A percentile compares a stretch with the other conserved stretches of the same genome.
Conservation (phyloP, 1,284 basidiomycete genomes). For the Sparassis latifolia region DNA sequence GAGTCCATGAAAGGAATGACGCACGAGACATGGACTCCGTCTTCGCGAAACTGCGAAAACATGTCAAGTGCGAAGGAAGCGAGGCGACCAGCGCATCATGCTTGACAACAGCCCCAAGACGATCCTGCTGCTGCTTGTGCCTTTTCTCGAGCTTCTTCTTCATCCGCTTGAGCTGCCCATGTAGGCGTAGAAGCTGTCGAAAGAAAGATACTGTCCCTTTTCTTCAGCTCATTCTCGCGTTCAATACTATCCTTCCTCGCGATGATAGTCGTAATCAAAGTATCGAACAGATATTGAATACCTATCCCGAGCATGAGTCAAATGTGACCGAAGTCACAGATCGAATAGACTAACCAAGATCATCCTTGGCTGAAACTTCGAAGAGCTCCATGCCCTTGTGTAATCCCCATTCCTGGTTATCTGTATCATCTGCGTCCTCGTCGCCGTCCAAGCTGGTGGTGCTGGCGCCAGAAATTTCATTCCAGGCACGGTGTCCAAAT, state of each 20-base stretch:
- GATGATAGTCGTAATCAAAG: constrained; percentile 73
- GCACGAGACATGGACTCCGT: no score
- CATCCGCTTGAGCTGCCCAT: constrained; percentile 75
- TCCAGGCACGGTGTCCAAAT: constrained; percentile 38
- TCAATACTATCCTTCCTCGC: constrained; percentile 71
- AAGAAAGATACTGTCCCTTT: constrained; percentile 75
- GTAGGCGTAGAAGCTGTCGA: constrained; percentile 52
- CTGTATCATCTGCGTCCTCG: constrained; percentile 48
- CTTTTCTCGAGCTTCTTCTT: constrained; percentile 70
- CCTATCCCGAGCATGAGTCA: constrained; percentile 36
- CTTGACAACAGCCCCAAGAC: constrained; percentile 61
- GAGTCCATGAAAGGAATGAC: no score
- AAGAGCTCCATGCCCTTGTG: constrained; percentile 77
- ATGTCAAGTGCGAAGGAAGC: constrained; percentile 6
- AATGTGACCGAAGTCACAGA: neutral
- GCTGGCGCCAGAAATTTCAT: constrained; percentile 50
- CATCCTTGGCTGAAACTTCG: constrained; percentile 83
- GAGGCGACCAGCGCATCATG: constrained; percentile 20
- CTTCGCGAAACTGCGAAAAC: no score
- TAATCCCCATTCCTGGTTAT: constrained; percentile 67
- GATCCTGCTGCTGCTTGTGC: constrained; percentile 42
- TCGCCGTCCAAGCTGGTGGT: constrained; percentile 64
- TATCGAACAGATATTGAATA: constrained; percentile 68
- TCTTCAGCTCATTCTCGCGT: constrained; percentile 68
- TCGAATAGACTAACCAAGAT: constrained; percentile 47